These are phyloP conservation scores for Teratosphaeria viscida DNA, from an alignment of 2,329 filamentous ascomycete species.

Conservation along the genomic window DNA sequence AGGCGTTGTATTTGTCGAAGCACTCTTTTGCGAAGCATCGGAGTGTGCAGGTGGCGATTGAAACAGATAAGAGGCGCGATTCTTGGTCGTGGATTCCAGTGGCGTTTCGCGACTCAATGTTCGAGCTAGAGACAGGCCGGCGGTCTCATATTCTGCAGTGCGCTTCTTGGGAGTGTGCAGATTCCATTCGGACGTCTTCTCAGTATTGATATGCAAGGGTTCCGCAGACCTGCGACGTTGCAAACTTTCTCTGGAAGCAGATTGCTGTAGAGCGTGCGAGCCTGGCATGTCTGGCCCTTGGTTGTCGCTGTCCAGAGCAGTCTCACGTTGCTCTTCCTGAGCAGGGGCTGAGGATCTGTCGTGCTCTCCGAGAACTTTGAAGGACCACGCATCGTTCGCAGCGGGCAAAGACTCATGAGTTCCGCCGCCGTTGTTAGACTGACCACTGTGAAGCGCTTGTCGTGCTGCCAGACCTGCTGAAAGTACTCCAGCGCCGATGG, in stretches of 20 bases:
- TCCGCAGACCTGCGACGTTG: conserved; percentile 20
- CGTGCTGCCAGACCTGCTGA: background rate
- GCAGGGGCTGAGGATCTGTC: background rate
- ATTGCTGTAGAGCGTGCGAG: conserved; percentile 6
- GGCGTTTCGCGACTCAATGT: conserved; percentile 23
- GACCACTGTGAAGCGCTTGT: background rate
- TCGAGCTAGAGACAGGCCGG: conserved; percentile 7
- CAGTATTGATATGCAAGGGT: conserved; percentile 19
- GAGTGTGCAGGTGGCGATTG: conserved; percentile 29
- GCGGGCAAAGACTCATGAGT: background rate
- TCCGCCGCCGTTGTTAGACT: background rate
- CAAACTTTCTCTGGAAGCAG: conserved; percentile 19
- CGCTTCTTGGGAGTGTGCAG: conserved; percentile 12
- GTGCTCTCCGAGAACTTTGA: conserved; percentile 2
- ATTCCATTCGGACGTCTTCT: conserved; percentile 9
- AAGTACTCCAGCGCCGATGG: background rate
- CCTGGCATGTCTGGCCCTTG: conserved; percentile 21
- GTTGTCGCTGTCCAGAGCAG: conserved; percentile 35
- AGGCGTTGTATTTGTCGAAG: conserved; percentile 1
- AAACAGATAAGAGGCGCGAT: conserved; percentile 38
- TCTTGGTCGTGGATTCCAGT: conserved; percentile 34
- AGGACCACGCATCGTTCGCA: conserved; percentile 1
- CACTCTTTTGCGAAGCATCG: conserved; percentile 2
- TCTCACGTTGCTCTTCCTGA: conserved; percentile 10
- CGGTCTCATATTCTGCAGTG: conserved; percentile 4